Conservation (phyloP, 345 rosid species). For the Ceriops decandra region DNA sequence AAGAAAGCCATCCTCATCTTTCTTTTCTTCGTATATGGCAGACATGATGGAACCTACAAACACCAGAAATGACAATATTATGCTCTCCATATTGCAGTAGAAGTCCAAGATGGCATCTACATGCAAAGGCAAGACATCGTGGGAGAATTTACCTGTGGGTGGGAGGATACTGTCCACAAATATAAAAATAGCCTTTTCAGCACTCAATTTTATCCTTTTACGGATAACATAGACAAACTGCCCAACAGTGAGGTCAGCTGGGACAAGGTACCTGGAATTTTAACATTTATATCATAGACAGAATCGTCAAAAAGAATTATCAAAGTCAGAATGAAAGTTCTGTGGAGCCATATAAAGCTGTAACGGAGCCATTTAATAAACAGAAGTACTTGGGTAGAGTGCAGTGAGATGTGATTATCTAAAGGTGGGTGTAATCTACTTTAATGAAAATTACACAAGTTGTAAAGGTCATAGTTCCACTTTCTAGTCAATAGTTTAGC, state of each 20-base stretch:
- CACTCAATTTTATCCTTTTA: slow-evolving; percentile 86
- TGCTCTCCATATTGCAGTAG: neutral
- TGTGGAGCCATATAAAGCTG: neutral
- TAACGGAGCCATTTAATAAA: too few species aligned
- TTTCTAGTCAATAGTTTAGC: too few species aligned
- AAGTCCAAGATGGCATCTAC: neutral
- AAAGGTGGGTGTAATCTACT: too few species aligned
- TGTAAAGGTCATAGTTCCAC: too few species aligned
- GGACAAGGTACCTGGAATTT: slow-evolving; percentile 80
- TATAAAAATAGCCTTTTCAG: slow-evolving; percentile 91
- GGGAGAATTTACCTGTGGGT: slow-evolving; percentile 60
- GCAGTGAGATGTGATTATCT: too few species aligned
- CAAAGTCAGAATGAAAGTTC: neutral
- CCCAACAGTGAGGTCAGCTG: slow-evolving; percentile 87
- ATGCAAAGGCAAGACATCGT: neutral
- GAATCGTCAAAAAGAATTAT: neutral
- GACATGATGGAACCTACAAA: slow-evolving; percentile 70
- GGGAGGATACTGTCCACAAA: slow-evolving; percentile 95
- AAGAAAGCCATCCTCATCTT: slow-evolving; percentile 95
- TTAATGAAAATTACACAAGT: too few species aligned
- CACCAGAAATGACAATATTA: neutral
- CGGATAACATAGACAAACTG: slow-evolving; percentile 92
- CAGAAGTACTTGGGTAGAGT: neutral
- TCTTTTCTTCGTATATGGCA: slow-evolving; percentile 83
- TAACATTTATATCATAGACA: slow-evolving; percentile 5